Conservation (phyloP, 257 asterid species). For the Paraleonurus japonicus region DNA sequence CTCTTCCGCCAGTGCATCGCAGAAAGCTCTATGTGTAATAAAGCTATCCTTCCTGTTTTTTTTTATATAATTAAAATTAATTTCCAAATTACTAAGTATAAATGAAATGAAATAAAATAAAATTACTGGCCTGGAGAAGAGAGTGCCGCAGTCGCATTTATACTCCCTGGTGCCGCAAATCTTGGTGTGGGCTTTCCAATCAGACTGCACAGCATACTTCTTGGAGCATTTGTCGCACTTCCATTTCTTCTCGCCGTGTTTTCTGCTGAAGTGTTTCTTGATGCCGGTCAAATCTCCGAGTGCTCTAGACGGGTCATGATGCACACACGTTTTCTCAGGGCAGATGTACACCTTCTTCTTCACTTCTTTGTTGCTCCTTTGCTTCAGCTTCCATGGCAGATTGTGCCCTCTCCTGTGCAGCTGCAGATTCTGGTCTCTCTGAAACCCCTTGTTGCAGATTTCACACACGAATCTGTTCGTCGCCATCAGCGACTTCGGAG, state of each 20-base stretch:
- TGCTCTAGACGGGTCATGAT: conserved; percentile 80
- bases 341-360: conserved; percentile 86
- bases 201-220: conserved; percentile 91
- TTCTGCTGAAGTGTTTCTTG: conserved; percentile 79
- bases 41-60: conserved; percentile 98
- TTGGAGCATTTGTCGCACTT: conserved; percentile 90
- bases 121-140: conserved; percentile 99
- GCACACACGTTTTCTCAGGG: conserved; percentile 82
- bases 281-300: conserved; percentile 87
- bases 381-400: conserved; percentile 93
- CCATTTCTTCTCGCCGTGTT: conserved; percentile 96
- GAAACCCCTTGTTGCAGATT: conserved; percentile 96
- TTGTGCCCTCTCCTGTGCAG: conserved; percentile 89
- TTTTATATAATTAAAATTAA: too few species aligned
- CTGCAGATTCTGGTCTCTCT: conserved; percentile 89
- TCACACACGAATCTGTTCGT: conserved; percentile 87
- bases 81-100: too few species aligned
- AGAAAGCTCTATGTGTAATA: conserved; percentile 88
- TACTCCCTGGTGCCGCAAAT: conserved; percentile 94
- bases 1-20: conserved; percentile 87
- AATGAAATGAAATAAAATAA: too few species aligned
- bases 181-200: conserved; percentile 95
- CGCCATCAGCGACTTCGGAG: conserved; percentile 89
- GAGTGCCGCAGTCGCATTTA: conserved; percentile 94
- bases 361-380: conserved; percentile 59